phyloP scores from a whole-genome alignment of 2,329 filamentous ascomycete species.

The Cladosporium sp. region DNA sequence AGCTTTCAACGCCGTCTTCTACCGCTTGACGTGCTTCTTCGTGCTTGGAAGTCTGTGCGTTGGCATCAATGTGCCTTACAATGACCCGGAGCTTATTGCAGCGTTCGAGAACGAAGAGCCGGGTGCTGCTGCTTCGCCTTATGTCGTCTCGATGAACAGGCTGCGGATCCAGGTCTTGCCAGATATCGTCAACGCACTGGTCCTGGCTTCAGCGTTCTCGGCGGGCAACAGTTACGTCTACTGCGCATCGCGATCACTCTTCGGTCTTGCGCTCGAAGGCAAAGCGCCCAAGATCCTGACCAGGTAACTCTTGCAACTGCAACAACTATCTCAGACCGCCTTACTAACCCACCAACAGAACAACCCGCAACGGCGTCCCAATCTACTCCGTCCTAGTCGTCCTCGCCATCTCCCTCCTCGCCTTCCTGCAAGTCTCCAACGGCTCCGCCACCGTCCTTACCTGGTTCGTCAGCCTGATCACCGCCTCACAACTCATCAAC shows the following conservation, averaged over 20 bases:
- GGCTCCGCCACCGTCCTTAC: conserved; percentile 65
- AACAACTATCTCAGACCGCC: background rate
- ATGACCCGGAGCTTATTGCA: conserved; percentile 61
- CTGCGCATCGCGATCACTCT: conserved; percentile 66
- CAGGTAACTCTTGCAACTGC: background rate
- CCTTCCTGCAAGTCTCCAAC: conserved; percentile 71
- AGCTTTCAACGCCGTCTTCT: conserved; percentile 78
- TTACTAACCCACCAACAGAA: conserved; percentile 47
- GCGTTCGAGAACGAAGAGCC: conserved; percentile 61
- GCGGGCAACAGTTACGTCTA: conserved; percentile 69
- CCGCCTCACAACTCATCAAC: conserved; percentile 72
- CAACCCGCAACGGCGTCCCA: conserved; percentile 67
- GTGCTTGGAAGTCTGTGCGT: conserved; percentile 71
- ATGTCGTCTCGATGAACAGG: conserved; percentile 68
- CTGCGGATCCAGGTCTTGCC: conserved; percentile 64
- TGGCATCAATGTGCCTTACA: conserved; percentile 70
- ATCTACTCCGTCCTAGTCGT: conserved; percentile 70
- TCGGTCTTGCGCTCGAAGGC: conserved; percentile 64
- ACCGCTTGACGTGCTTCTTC: conserved; percentile 74
- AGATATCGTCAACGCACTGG: conserved; percentile 70
- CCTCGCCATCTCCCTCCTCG: conserved; percentile 65
- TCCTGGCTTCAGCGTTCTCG: conserved; percentile 66
- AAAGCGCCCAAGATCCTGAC: conserved; percentile 43
- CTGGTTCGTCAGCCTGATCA: conserved; percentile 72
- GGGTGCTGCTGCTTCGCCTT: conserved; percentile 65